Conservation (phyloP, 345 rosid species). For the Firmiana major region DNA sequence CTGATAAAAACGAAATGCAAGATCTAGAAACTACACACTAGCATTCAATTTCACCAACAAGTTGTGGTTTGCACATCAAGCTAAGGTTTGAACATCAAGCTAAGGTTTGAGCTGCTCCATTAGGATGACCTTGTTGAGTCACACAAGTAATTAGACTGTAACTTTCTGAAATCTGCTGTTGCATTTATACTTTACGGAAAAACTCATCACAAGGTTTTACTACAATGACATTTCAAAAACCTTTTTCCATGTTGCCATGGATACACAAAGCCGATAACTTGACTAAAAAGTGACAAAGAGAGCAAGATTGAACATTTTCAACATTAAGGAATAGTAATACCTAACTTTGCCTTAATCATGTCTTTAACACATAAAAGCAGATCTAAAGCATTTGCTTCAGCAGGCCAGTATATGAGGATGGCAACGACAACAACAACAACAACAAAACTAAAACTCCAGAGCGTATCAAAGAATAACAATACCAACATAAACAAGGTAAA, state of each 20-base stretch:
- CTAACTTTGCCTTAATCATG: not conserved
- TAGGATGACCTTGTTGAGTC: not conserved
- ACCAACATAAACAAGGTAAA: not conserved
- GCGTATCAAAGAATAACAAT: not conserved
- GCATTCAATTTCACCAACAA: not conserved
- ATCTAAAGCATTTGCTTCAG: not conserved
- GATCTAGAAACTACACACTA: not conserved
- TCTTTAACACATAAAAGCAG: not conserved
- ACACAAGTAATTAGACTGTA: not conserved
- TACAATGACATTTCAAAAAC: not conserved
- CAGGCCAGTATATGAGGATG: not conserved
- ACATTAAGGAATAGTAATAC: not conserved
- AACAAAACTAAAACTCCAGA: not conserved
- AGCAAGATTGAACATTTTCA: conserved; percentile 2
- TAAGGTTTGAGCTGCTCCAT: not conserved
- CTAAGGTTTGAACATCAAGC: not conserved
- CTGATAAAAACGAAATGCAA: not conserved
- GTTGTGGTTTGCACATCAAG: not conserved
- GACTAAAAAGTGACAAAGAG: not conserved
- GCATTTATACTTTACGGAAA: not conserved
- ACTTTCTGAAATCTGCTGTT: not conserved
- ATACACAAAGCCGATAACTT: not conserved
- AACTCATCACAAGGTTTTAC: not conserved
- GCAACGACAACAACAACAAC: not conserved
- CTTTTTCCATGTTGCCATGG: not conserved